Base-by-base conservation (phyloP, 1,139 yeast species). In the Suhomyces chickasaworum region DNA sequence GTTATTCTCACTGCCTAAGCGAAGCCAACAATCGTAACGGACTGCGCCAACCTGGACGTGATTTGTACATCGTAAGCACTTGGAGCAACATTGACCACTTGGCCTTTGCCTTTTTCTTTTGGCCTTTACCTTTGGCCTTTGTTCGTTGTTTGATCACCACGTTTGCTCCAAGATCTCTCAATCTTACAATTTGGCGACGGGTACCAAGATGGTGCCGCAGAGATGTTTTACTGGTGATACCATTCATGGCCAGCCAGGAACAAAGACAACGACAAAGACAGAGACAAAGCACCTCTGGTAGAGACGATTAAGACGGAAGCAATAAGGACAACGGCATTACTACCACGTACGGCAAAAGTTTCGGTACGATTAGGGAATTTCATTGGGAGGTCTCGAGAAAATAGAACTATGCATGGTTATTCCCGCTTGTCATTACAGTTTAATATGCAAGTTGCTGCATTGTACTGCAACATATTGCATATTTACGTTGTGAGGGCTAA, bases 331-430 rank as follows among this genome's bases (percentile, higher is more conserved):
- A 23, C 29, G 6, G 22, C 25, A n/a, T 25, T 13, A 20, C 25
- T 10, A 20, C 4, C 4, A 20, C 16, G 25, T 7, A 20, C 39
- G 39, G 39, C 21, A 37, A 35, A 13, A 21, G 37, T 21, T 35
- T 35, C 37, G 37, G 25, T 34, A 13, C 22, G 13, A 22, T 35
- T 22, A 18, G 29, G 23, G 25, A 41, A 39, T 37, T 39, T 43
- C 36, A 22, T 12, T 12, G 42, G 35, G 31, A 22, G 16, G 17
- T 17, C 21, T 40, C 27, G 30, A 40, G 22, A 45, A 45, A 45
- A 45, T 45, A 45, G 47, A 45, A 45, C 25, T 16, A 21, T 22
- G 37, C 20, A 13, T 21, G 25, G 25, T 21, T n/a, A 40, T 12
- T 25, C 27, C 37, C 27, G 29, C 38, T 7, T 34, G 34, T 25